These are phyloP conservation scores for Dothideomycetes sp. DNA, from an alignment of 2,329 filamentous ascomycete genomes.

Conservation along the genomic window DNA sequence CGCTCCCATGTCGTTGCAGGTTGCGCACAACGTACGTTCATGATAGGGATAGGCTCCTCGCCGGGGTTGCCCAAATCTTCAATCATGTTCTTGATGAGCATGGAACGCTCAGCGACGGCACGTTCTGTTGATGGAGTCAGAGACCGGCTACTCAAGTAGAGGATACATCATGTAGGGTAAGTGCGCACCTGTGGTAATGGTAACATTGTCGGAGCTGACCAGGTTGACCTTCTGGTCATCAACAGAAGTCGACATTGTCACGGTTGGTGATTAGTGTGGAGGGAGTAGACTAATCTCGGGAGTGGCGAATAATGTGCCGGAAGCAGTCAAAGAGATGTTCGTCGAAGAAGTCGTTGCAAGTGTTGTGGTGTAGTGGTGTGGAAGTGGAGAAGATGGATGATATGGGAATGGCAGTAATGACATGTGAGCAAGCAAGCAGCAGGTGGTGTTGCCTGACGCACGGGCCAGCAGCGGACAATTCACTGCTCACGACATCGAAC, in stretches of 20 bases:
- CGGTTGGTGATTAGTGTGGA: conserved; percentile 5
- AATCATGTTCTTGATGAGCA: conserved; percentile 97
- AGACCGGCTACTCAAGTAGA: too few species aligned
- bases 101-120: conserved; percentile 75
- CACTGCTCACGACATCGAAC: too few species aligned
- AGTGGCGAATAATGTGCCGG: too few species aligned
- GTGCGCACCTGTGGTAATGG: conserved; percentile 29
- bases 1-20: not conserved
- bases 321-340: too few species aligned
- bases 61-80: conserved; percentile 67
- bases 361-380: not conserved
- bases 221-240: conserved; percentile 29
- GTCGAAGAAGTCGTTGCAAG: too few species aligned
- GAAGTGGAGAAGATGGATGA: not conserved
- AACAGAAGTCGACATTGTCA: conserved; percentile 20
- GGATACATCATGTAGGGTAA: too few species aligned
- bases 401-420: too few species aligned
- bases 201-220: conserved; percentile 34
- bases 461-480: too few species aligned
- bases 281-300: too few species aligned
- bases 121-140: too few species aligned
- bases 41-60: conserved; percentile 70
- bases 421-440: too few species aligned
- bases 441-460: too few species aligned
- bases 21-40: conserved; percentile 45